Evolutionary conservation across 768 basidiomycete genomes (phyloP).

Genomic region (Antrodiella citrinella): DNA sequence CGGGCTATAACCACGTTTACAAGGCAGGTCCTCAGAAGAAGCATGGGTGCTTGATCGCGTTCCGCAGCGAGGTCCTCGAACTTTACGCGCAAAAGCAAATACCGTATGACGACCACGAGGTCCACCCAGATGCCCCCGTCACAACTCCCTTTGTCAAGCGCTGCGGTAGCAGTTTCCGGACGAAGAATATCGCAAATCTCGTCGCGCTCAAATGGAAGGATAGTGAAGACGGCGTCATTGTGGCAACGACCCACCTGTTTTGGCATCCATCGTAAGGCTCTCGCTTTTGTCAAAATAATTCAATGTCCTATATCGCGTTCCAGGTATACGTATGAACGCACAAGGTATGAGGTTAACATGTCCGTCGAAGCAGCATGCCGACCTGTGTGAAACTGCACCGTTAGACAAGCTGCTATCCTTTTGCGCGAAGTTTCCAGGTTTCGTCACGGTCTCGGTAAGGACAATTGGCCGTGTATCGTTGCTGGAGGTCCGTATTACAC

Average conservation of each 20-base stretch:
- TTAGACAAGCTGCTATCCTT: constrained; percentile 72
- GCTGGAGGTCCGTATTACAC: constrained; percentile 58
- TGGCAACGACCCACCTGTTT: constrained; percentile 90
- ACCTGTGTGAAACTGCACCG: not conserved
- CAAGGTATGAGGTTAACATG: constrained; percentile 56
- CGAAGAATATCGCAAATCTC: constrained; percentile 75
- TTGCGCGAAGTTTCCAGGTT: constrained; percentile 55
- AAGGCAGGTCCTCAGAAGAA: constrained; percentile 67
- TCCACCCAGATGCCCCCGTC: constrained; percentile 31
- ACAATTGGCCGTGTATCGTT: constrained; percentile 71
- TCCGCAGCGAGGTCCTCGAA: constrained; percentile 43
- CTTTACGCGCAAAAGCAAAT: constrained; percentile 41
- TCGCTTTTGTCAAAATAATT: not conserved
- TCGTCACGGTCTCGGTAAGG: constrained; percentile 33
- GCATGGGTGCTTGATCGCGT: constrained; percentile 84
- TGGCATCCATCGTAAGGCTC: constrained; percentile 80
- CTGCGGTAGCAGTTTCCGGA: constrained; percentile 61
- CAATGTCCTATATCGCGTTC: not conserved
- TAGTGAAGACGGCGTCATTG: constrained; percentile 48
- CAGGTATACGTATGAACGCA: constrained; percentile 77
- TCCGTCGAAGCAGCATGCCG: not conserved
- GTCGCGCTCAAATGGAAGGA: constrained; percentile 50
- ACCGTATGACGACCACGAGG: constrained; percentile 59
- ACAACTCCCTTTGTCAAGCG: constrained; percentile 28
- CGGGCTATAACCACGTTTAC: constrained; percentile 58